Conservation (phyloP, 176 grass and related monocot genomes). For the Tuctoria greenei region DNA sequence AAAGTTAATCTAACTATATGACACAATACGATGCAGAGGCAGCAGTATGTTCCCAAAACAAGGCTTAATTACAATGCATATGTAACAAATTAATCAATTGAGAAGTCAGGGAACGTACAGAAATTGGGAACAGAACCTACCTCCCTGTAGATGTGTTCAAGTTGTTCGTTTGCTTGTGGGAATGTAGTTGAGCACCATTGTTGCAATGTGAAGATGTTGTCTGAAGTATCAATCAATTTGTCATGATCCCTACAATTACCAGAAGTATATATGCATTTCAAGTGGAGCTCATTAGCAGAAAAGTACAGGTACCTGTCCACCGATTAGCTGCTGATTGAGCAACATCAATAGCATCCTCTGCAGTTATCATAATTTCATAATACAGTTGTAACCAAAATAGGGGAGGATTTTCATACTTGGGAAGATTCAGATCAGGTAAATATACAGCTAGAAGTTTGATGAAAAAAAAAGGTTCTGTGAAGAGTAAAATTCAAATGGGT, state of each 20-base stretch:
- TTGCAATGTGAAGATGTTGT: slow-evolving; percentile 94
- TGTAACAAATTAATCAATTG: not conserved
- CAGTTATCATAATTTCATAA: slow-evolving; percentile 35
- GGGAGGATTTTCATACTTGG: not conserved
- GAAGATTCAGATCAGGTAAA: not conserved
- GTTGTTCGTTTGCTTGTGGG: slow-evolving; percentile 93
- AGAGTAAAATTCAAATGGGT: slow-evolving; percentile 8
- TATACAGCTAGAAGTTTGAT: not conserved
- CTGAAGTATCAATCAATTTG: slow-evolving; percentile 44
- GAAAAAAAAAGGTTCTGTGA: not conserved
- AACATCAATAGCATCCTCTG: slow-evolving; percentile 78
- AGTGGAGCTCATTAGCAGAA: not conserved
- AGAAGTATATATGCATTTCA: slow-evolving; percentile 1
- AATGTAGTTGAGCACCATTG: slow-evolving; percentile 98
- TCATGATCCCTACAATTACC: not conserved
- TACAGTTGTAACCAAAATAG: slow-evolving; percentile 25
- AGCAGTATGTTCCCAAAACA: not conserved
- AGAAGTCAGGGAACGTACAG: not conserved
- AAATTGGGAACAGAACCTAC: slow-evolving; percentile 39
- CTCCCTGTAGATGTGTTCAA: slow-evolving; percentile 90
- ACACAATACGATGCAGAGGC: not conserved
- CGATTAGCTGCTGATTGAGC: slow-evolving; percentile 83
- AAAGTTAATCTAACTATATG: not conserved
- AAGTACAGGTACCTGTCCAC: slow-evolving; percentile 79
- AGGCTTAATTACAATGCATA: too few relatives aligned